Evolutionary conservation across 352 stramenopile species (phyloP).

Genomic region (Plasmopara viticola): DNA sequence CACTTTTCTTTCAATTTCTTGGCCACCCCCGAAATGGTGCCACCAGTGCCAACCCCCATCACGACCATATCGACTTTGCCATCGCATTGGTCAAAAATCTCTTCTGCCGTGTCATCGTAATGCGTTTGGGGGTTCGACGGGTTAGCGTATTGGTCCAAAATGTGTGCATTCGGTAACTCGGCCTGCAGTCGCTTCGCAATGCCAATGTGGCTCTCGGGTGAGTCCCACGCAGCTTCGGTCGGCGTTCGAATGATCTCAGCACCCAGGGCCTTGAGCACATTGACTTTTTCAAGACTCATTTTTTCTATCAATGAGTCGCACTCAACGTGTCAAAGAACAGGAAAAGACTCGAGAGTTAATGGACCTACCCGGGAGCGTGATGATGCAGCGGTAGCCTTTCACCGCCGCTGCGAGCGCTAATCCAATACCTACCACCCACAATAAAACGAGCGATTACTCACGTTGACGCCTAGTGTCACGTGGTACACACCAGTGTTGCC

Average conservation of each 20-base stretch:
- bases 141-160: slow-evolving; percentile 96
- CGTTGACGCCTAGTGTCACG: not conserved
- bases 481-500: slow-evolving; percentile 88
- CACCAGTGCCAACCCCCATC: slow-evolving; percentile 90
- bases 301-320: slow-evolving; percentile 57
- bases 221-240: slow-evolving; percentile 93
- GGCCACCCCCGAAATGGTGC: slow-evolving; percentile 91
- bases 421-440: slow-evolving; percentile 72
- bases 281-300: slow-evolving; percentile 95
- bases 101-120: slow-evolving; percentile 92
- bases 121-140: slow-evolving; percentile 92
- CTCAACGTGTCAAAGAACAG: not conserved
- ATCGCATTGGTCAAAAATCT: slow-evolving; percentile 90
- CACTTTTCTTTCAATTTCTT: slow-evolving; percentile 92
- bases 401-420: slow-evolving; percentile 94
- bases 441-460: not conserved
- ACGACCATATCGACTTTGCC: slow-evolving; percentile 94
- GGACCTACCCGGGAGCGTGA: slow-evolving; percentile 62
- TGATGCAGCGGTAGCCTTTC: slow-evolving; percentile 93
- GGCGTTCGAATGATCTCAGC: slow-evolving; percentile 94
- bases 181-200: slow-evolving; percentile 88
- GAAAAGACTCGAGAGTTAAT: not conserved
- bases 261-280: slow-evolving; percentile 92
- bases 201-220: slow-evolving; percentile 90
- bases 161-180: slow-evolving; percentile 91